phyloP scores from a whole-genome alignment of 2,329 filamentous ascomycete genomes.

The Drechslerella dactyloides region DNA sequence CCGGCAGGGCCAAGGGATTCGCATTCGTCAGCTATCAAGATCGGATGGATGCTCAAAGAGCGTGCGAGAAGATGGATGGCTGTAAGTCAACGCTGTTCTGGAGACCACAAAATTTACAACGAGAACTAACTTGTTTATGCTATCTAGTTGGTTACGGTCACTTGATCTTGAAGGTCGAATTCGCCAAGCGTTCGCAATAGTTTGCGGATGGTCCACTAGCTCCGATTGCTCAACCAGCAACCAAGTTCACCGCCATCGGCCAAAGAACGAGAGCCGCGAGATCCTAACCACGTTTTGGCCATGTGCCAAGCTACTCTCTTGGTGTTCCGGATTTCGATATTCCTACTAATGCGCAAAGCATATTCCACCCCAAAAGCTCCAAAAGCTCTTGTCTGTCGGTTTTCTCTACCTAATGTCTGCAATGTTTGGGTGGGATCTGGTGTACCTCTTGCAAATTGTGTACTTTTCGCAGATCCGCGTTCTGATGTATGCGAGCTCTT shows the following conservation, averaged over 20 bases:
- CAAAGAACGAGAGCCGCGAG: conserved; percentile 4
- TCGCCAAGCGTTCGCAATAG: conserved; percentile 67
- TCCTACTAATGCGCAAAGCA: neutral
- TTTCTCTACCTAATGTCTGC: neutral
- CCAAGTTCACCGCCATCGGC: conserved; percentile 10
- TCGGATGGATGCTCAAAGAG: conserved; percentile 84
- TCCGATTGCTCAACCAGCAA: conserved; percentile 1
- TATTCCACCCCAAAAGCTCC: neutral
- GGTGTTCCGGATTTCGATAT: neutral
- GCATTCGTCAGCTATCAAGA: conserved; percentile 98
- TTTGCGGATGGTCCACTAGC: conserved; percentile 1
- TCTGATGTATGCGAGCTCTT: neutral
- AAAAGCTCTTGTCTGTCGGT: neutral
- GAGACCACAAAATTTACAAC: neutral
- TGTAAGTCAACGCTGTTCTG: conserved; percentile 62
- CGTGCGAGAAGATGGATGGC: conserved; percentile 97
- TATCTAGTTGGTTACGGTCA: conserved; percentile 75
- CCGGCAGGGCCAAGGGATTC: conserved; percentile 94
- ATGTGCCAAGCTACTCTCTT: neutral
- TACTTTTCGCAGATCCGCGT: neutral
- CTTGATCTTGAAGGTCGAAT: conserved; percentile 84
- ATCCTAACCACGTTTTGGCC: neutral
- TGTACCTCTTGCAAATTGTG: neutral
- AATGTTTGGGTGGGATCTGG: conserved; percentile 15
- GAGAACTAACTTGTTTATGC: neutral